Evolutionary conservation across 441 rosid genomes (phyloP), one percentile per base, ranked within the genome.

Genomic region (Brassica hybrid): DNA sequence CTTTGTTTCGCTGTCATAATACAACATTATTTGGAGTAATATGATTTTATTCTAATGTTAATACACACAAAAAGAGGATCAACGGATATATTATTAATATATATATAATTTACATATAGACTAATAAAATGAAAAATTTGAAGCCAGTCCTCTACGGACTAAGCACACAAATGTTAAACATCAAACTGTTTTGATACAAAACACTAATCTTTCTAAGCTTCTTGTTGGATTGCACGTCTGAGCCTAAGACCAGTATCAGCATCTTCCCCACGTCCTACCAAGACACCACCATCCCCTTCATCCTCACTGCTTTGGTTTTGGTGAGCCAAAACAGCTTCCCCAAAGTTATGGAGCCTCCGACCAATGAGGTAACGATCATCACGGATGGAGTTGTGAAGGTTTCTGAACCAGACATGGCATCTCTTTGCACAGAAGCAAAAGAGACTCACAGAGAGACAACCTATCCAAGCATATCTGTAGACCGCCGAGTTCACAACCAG

Each of bases 331-430:
- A 19, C 21, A 73, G 83, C 86, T 79, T 96, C 98, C 12, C 92
- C 87, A 11, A 50, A 96, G 87, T 96, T 91, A 56, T 90, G 98
- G n/a, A 96, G 97, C 73, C 96, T 86, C 27, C 97, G 92, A 52
- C 99, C 99, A 0, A 96, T 72, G 60, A 96, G 94, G 79, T 95
- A 95, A 25, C 95, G 92, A 73, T 95, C 99, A 62, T 95, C 98
- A 3, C 97, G 91, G 56, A 96, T 96, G 19, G 98, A 89, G 85
- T 93, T 96, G 89, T 96, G 99, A 72, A 96, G 99, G 86, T 96
- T 96, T 32, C 92, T 92, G 88, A 93, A 94, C 97, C 97, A 92
- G 71, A 90, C 91, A 72, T 91, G 97, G 76, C 92, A 92, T 79
- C 97, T 87, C 80, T 87, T 96, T 6, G 92, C 95, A 13, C 98